These are phyloP conservation scores for Monosporascus cannonballus DNA, from an alignment of 2,329 filamentous ascomycete species.

Conservation along the genomic window DNA sequence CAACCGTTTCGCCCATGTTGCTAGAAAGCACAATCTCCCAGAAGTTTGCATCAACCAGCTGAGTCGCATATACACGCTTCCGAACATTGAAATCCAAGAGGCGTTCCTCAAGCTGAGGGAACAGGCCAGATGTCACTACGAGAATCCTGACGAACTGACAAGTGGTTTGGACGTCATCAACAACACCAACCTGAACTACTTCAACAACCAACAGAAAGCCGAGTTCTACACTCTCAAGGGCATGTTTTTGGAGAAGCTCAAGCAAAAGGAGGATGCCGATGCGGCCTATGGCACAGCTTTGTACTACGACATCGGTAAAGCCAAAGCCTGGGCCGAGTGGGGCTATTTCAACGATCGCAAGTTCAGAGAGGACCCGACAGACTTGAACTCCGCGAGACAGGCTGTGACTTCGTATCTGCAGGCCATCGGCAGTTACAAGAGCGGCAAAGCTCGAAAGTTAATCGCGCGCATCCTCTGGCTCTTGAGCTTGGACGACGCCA, in stretches of 20 bases:
- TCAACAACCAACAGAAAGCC: slow-evolving; percentile 90
- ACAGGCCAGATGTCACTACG: slow-evolving; percentile 97
- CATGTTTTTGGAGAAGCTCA: slow-evolving; percentile 96
- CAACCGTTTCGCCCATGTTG: slow-evolving; percentile 96
- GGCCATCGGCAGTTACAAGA: slow-evolving; percentile 94
- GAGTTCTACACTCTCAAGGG: slow-evolving; percentile 99
- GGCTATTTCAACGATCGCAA: slow-evolving; percentile 95
- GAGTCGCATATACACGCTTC: slow-evolving; percentile 94
- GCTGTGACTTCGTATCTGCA: slow-evolving; percentile 95
- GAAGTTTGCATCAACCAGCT: slow-evolving; percentile 97
- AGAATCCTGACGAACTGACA: slow-evolving; percentile 86
- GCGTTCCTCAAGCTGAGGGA: slow-evolving; percentile 98
- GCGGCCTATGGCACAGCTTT: slow-evolving; percentile 90
- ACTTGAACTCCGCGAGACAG: slow-evolving; percentile 79
- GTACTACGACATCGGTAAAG: slow-evolving; percentile 90
- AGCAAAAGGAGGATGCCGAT: slow-evolving; percentile 85
- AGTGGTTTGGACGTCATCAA: slow-evolving; percentile 97
- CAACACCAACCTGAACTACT: slow-evolving; percentile 98
- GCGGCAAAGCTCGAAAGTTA: slow-evolving; percentile 89
- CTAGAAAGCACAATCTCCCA: slow-evolving; percentile 90
- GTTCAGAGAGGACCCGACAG: slow-evolving; percentile 83
- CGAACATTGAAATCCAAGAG: slow-evolving; percentile 99
- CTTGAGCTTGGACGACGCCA: slow-evolving; percentile 84
- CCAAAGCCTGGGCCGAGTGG: slow-evolving; percentile 99
- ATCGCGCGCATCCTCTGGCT: slow-evolving; percentile 93